These are phyloP conservation scores for Coprinopsis sp. DNA, from an alignment of 768 basidiomycete genomes.

Conservation along the genomic window DNA sequence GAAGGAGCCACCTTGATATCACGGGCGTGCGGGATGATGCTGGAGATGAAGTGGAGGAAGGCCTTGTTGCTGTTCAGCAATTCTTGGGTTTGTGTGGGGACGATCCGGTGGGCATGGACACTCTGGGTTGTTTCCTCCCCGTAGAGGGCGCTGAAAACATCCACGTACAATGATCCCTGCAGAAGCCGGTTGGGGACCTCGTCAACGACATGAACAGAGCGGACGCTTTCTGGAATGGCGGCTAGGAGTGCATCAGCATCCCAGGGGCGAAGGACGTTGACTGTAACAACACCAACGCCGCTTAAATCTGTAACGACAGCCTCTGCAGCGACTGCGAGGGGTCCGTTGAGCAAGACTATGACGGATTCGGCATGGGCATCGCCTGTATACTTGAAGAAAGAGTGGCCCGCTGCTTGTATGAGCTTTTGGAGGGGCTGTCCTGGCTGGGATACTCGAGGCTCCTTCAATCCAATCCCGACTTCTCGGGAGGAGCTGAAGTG, in stretches of 20 bases:
- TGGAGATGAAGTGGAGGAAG: constrained; percentile 40
- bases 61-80: constrained; percentile 41
- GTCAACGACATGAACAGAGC: constrained; percentile 67
- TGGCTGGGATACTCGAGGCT: constrained; percentile 11
- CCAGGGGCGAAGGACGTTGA: constrained; percentile 86
- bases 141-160: constrained; percentile 62
- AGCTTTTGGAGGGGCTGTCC: constrained; percentile 40
- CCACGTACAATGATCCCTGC: constrained; percentile 65
- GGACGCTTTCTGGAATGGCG: constrained; percentile 55
- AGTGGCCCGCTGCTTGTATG: constrained; percentile 56
- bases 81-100: constrained; percentile 50
- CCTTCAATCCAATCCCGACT: constrained; percentile 46
- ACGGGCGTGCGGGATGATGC: constrained; percentile 22
- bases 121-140: constrained; percentile 28
- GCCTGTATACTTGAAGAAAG: constrained; percentile 75
- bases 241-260: constrained; percentile 55
- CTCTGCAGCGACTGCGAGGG: constrained; percentile 62
- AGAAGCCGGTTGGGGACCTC: constrained; percentile 63
- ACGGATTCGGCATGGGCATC: constrained; percentile 57
- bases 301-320: constrained; percentile 35
- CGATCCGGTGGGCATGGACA: constrained; percentile 55
- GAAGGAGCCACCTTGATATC: constrained; percentile 31
- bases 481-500: constrained; percentile 79
- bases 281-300: constrained; percentile 62
- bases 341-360: constrained; percentile 71